Percentiles rank a stretch among this genome's conserved stretches.
Evolutionary conservation across 2,329 filamentous ascomycete species (phyloP).

Genomic region (Trichoderma sp.): DNA sequence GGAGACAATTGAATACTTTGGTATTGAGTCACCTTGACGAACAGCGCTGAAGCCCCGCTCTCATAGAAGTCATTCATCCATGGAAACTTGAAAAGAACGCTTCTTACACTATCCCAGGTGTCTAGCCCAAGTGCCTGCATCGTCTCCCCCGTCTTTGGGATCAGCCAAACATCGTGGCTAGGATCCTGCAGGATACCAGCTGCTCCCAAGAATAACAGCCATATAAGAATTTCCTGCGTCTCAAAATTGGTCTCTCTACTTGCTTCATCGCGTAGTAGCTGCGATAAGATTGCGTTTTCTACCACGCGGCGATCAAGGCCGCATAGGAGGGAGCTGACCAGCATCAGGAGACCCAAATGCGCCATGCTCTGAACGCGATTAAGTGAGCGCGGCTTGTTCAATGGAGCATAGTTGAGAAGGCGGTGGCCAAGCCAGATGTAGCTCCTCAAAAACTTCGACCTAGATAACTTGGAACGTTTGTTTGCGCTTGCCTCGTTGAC

Average conservation of each 20-base stretch:
- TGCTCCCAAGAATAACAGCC: neutral
- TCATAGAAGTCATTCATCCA: conserved; percentile 1
- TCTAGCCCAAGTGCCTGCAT: neutral
- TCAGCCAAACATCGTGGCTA: neutral
- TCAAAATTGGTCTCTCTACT: neutral
- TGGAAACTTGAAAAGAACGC: neutral
- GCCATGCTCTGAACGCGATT: neutral
- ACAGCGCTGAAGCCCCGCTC: neutral
- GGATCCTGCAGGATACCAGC: neutral
- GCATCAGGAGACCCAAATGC: neutral
- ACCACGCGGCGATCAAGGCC: neutral
- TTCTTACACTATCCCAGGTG: neutral
- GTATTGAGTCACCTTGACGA: neutral
- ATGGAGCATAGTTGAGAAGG: neutral
- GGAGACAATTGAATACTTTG: neutral
- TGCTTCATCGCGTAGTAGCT: neutral
- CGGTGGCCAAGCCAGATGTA: neutral
- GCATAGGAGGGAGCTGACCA: neutral
- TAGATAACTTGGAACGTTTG: neutral
- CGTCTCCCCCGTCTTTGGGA: neutral
- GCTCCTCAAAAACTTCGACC: neutral
- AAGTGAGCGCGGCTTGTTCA: neutral
- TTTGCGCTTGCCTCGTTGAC: neutral
- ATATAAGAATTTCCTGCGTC: neutral
- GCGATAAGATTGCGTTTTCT: neutral